A percentile compares a stretch with the other conserved stretches of the same genome.
Conservation (phyloP, 768 basidiomycete genomes). For the Naganishia antarctica region DNA sequence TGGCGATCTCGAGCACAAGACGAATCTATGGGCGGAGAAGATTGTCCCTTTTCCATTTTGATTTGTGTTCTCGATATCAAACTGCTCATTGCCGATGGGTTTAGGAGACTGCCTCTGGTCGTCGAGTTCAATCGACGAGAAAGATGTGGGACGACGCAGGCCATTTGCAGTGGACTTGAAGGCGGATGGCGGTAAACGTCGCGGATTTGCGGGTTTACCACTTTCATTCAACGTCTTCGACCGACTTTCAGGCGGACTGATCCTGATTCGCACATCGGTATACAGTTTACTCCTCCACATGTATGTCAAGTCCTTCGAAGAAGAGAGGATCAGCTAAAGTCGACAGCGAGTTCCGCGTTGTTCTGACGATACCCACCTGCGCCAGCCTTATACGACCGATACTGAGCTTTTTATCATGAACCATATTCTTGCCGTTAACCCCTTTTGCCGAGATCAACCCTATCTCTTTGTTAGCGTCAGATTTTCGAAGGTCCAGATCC, state of each 20-base stretch:
- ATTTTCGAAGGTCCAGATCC: background rate
- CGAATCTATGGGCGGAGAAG: constrained; percentile 88
- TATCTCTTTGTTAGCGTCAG: constrained; percentile 54
- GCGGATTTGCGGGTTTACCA: constrained; percentile 47
- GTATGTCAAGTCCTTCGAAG: constrained; percentile 68
- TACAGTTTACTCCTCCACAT: constrained; percentile 96
- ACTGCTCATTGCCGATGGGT: constrained; percentile 29
- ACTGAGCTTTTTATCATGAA: constrained; percentile 56
- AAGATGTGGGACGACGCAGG: constrained; percentile 16
- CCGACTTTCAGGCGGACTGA: constrained; percentile 55
- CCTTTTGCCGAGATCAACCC: constrained; percentile 62
- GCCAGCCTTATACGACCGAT: constrained; percentile 58
- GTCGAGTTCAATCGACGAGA: constrained; percentile 23
- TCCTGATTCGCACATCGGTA: constrained; percentile 67
- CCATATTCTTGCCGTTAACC: constrained; percentile 50
- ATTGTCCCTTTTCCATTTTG: constrained; percentile 47
- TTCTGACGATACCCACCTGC: constrained; percentile 1
- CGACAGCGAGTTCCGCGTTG: no score
- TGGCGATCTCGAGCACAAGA: constrained; percentile 78
- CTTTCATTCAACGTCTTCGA: background rate
- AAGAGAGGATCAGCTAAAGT: background rate
- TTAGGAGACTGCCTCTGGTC: constrained; percentile 46
- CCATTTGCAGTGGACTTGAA: background rate
- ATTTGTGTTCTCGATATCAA: constrained; percentile 57
- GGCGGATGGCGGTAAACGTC: constrained; percentile 33